Evolutionary conservation across 2,329 filamentous ascomycete genomes (phyloP).

Genomic region (Venturia oleaginea): DNA sequence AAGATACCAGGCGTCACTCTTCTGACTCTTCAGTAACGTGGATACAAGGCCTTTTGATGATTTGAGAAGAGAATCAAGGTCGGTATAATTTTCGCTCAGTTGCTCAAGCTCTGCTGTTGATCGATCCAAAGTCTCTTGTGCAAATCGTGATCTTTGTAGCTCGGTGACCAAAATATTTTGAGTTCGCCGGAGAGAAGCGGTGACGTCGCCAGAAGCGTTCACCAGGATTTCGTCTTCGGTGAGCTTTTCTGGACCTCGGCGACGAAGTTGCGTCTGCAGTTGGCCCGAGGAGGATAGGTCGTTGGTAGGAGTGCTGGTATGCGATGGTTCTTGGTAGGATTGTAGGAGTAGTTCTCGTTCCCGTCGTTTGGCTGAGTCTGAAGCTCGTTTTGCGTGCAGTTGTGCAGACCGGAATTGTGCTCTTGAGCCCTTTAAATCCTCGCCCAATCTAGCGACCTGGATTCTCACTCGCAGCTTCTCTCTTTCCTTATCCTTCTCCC

Average conservation of each 20-base stretch:
- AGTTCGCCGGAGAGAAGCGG: slow-evolving; percentile 70
- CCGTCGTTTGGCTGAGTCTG: slow-evolving; percentile 62
- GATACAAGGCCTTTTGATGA: slow-evolving; percentile 67
- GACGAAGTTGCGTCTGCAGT: slow-evolving; percentile 11
- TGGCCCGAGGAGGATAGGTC: slow-evolving; percentile 21
- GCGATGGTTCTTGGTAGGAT: slow-evolving; percentile 44
- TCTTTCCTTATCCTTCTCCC: slow-evolving; percentile 47
- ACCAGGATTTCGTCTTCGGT: slow-evolving; percentile 65
- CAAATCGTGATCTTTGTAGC: slow-evolving; percentile 78
- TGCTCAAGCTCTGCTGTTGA: slow-evolving; percentile 74
- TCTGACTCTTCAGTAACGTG: slow-evolving; percentile 75
- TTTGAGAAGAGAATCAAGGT: slow-evolving; percentile 66
- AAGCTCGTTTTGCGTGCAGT: slow-evolving; percentile 64
- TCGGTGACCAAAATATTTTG: slow-evolving; percentile 81
- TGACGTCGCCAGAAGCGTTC: slow-evolving; percentile 74
- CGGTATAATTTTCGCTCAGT: slow-evolving; percentile 71
- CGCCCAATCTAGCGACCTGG: slow-evolving; percentile 54
- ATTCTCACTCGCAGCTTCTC: slow-evolving; percentile 59
- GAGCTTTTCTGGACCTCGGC: slow-evolving; percentile 38
- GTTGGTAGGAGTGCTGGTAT: slow-evolving; percentile 19
- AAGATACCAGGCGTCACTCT: slow-evolving; percentile 97
- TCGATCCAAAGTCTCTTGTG: slow-evolving; percentile 77
- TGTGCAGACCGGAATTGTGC: slow-evolving; percentile 73
- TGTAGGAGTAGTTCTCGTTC: slow-evolving; percentile 70
- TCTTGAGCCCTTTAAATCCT: slow-evolving; percentile 56